Conservation (phyloP, 2,329 filamentous ascomycete species). For the Cladosporium sp. region DNA sequence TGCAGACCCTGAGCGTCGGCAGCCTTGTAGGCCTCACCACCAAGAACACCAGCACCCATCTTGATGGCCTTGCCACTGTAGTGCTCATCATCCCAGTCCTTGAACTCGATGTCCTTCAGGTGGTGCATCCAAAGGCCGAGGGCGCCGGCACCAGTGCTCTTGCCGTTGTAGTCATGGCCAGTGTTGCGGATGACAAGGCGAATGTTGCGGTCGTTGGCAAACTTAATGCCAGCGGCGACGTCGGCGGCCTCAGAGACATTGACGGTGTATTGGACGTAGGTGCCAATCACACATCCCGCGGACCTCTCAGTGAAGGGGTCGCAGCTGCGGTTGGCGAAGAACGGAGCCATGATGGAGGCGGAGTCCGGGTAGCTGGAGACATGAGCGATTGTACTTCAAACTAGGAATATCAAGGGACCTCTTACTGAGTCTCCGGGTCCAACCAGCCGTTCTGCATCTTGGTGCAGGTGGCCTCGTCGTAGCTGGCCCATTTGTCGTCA, state of each 20-base stretch:
- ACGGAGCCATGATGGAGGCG: constrained; percentile 36
- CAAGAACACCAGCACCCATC: constrained; percentile 50
- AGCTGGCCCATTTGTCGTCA: constrained; percentile 17
- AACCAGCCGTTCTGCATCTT: constrained; percentile 3
- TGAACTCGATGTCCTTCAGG: constrained; percentile 44
- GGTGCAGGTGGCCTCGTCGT: constrained; percentile 3
- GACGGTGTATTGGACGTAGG: constrained; percentile 32
- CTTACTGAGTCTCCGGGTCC: constrained; percentile 8
- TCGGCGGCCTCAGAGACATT: constrained; percentile 23
- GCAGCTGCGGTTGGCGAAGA: constrained; percentile 35
- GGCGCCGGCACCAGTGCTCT: constrained; percentile 56
- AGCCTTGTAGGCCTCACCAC: constrained; percentile 43
- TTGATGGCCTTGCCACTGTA: constrained; percentile 50
- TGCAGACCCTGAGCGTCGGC: constrained; percentile 42
- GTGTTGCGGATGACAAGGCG: constrained; percentile 43
- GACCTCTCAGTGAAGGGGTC: constrained; percentile 34
- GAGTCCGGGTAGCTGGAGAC: constrained; percentile 25
- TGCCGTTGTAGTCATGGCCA: constrained; percentile 46
- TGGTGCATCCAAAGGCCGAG: constrained; percentile 53
- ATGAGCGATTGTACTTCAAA: background rate
- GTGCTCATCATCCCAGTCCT: constrained; percentile 33
- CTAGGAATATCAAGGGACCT: background rate
- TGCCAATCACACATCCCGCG: constrained; percentile 38
- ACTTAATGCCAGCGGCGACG: constrained; percentile 26
- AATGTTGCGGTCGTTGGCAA: constrained; percentile 44